These are phyloP conservation scores for Arctostaphylos glauca DNA, from an alignment of 148 eudicot genomes.

Conservation along the genomic window DNA sequence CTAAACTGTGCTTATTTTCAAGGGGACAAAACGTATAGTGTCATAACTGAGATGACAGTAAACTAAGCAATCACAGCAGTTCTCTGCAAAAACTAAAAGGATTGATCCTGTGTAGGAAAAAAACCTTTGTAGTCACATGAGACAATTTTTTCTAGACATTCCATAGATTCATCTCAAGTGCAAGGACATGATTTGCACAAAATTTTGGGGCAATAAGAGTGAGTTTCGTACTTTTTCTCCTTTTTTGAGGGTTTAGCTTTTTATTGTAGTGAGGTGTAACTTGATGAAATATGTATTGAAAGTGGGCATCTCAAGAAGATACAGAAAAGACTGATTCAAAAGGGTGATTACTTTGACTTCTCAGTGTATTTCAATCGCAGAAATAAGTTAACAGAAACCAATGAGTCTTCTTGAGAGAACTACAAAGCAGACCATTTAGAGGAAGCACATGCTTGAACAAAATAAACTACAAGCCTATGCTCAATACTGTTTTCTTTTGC, in stretches of 20 bases:
- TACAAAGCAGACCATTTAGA: neutral
- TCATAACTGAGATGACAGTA: neutral
- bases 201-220: neutral
- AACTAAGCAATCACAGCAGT: neutral
- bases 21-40: neutral
- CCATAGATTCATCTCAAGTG: neutral
- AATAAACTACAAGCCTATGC: neutral
- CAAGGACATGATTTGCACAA: neutral
- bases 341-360: neutral
- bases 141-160: neutral
- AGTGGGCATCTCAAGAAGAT: neutral
- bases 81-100: neutral
- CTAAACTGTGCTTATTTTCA: neutral
- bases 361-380: neutral
- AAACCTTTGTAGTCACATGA: neutral
- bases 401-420: neutral
- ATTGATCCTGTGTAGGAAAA: neutral
- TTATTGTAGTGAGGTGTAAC: neutral
- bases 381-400: neutral
- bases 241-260: neutral
- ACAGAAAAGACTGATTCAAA: neutral
- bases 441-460: neutral
- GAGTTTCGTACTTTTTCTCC: neutral
- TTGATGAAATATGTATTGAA: neutral
- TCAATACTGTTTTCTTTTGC: neutral